Evolutionary conservation across 2,329 filamentous ascomycete species (phyloP), one percentile per base, ranked within the genome.

Genomic region (Talaromyces sp.): DNA sequence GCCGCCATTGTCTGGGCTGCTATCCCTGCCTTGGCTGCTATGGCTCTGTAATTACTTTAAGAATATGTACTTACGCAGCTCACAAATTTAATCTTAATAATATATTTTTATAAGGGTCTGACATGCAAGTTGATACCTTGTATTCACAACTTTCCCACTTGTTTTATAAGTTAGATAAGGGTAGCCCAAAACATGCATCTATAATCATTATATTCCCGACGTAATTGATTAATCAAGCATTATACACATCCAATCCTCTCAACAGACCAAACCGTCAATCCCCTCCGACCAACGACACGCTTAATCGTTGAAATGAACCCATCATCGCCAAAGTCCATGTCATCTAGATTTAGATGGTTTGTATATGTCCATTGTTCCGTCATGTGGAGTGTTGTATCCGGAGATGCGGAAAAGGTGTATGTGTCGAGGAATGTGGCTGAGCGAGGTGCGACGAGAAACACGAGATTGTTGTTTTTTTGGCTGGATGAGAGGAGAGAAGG

Each of bases 301-400:
- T 67, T 71, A 49, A 84, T 58, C 2, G 83, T 84, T 3, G 73
- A 67, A n/a, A 77, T 31, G 22, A 85, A 67, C 3, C 83, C 83
- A 52, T 84, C 83, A 15, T 77, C 75, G 11, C 72, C 81, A 66
- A 84, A 80, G 68, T 85, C 82, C 66, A 85, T 70, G 71, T 84
- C 83, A 68, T 85, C 83, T 19, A 85, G 71, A 65, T 83, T 84
- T 56, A 85, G 67, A 68, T 85, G 83, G 49, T 76, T 75, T 50
- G 72, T 71, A 65, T 80, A 82, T 8, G 73, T 78, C 77, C 79
- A 83, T 3, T 83, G 71, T 22, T 76, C 74, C 62, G 77, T 72
- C 19, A 81, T 71, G 60, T 76, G 72, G 25, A 81, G 71, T 31
- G 19, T 17, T 8, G 19, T 19, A 11, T 45, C 37, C 6, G 56